These are phyloP conservation scores for Marasmius tenuissimus DNA, from an alignment of 1,284 basidiomycete species.

Conservation along the genomic window DNA sequence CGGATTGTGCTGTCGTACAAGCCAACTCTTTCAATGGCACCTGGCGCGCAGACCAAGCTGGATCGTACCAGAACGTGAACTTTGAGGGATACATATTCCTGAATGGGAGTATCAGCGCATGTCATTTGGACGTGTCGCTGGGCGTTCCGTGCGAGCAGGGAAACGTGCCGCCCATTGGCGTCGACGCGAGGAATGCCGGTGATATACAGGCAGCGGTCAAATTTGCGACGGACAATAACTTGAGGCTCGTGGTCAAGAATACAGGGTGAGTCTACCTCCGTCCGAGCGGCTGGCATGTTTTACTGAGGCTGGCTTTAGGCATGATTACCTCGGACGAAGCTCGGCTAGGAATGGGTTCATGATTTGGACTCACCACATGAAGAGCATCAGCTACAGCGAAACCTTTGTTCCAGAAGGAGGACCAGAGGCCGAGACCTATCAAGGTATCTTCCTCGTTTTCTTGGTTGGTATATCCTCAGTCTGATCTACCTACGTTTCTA, in stretches of 20 bases:
- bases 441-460: conserved; percentile 11
- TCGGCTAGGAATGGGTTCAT: conserved; percentile 30
- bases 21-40: conserved; percentile 28
- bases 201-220: background rate
- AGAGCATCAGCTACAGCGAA: conserved; percentile 30
- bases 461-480: background rate
- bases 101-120: conserved; percentile 41
- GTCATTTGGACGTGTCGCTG: conserved; percentile 38
- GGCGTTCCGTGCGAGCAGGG: conserved; percentile 42
- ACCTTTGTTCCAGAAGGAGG: conserved; percentile 30
- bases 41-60: conserved; percentile 40
- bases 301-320: conserved; percentile 16
- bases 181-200: background rate
- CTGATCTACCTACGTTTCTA: conserved; percentile 12
- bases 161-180: conserved; percentile 26
- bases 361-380: conserved; percentile 39
- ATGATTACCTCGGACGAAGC: conserved; percentile 35
- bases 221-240: background rate
- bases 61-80: conserved; percentile 37
- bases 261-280: background rate
- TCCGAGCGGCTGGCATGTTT: background rate
- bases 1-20: conserved; percentile 33
- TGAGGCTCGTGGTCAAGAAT: conserved; percentile 2
- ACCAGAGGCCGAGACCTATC: conserved; percentile 15
- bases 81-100: conserved; percentile 37